Percentiles rank a stretch among this genome's conserved stretches.
phyloP scores from a whole-genome alignment of 2,329 filamentous ascomycete genomes.

The Aspergillus novoparasiticus region DNA sequence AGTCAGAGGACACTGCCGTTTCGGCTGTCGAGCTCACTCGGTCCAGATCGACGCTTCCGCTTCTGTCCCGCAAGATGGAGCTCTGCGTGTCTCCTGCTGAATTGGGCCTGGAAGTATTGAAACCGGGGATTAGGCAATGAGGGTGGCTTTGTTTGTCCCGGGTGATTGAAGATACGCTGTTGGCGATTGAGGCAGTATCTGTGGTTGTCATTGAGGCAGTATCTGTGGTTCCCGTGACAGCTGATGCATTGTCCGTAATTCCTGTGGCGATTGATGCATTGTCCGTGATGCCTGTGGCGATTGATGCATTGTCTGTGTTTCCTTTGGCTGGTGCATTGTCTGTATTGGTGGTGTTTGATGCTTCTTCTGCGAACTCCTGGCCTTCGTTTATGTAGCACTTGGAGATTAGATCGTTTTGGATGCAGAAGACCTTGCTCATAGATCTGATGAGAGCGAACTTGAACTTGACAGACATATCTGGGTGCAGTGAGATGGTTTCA shows the following conservation, averaged over 20 bases:
- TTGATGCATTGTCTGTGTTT: background rate
- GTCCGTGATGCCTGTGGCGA: background rate
- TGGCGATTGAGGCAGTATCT: background rate
- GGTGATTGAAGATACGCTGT: background rate
- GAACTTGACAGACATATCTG: constrained; percentile 13
- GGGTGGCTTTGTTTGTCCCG: background rate
- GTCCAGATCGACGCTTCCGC: constrained; percentile 3
- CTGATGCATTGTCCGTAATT: background rate
- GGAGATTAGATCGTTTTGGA: constrained; percentile 17
- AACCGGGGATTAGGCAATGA: background rate
- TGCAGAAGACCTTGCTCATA: constrained; percentile 14
- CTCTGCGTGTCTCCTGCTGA: background rate
- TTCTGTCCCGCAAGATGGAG: background rate
- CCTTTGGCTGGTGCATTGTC: background rate
- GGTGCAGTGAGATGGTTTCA: constrained; percentile 12
- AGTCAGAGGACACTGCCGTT: constrained; percentile 2
- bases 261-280: background rate
- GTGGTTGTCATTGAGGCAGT: background rate
- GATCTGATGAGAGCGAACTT: constrained; percentile 13
- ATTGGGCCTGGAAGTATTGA: constrained; percentile 3
- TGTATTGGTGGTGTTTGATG: background rate
- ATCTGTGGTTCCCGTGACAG: background rate
- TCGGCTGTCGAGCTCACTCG: constrained; percentile 2
- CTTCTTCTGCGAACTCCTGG: constrained; percentile 2
- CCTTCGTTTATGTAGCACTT: constrained; percentile 13